Conservation (phyloP, 148 eudicot genomes). For the Amaranthus hypochondriacus region DNA sequence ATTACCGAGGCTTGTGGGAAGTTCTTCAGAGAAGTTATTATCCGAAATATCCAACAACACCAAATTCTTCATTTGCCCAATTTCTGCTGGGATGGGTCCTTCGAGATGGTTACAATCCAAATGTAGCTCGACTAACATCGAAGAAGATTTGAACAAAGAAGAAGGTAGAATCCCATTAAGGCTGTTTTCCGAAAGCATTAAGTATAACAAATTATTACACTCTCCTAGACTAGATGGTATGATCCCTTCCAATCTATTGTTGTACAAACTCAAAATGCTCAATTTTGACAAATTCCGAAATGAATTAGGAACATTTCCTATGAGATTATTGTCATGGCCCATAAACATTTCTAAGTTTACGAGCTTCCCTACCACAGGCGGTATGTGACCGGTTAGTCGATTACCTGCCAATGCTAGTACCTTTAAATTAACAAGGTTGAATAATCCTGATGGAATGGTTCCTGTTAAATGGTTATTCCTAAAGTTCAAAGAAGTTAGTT, state of each 20-base stretch:
- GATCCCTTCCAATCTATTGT: slow-evolving; percentile 21
- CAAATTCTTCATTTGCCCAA: slow-evolving; percentile 21
- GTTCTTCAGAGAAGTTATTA: slow-evolving; percentile 27
- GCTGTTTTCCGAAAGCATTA: slow-evolving; percentile 21
- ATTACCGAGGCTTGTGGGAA: slow-evolving; percentile 27
- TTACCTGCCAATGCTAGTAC: neutral
- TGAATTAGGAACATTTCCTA: slow-evolving; percentile 25
- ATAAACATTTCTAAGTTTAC: neutral
- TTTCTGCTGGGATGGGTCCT: slow-evolving; percentile 29
- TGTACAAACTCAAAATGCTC: slow-evolving; percentile 1
- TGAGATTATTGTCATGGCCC: slow-evolving; percentile 3
- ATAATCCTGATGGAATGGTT: slow-evolving; percentile 15
- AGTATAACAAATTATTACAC: slow-evolving; percentile 16
- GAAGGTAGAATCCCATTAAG: slow-evolving; percentile 27
- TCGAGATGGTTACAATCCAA: slow-evolving; percentile 21
- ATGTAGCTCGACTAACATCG: neutral
- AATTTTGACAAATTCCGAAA: slow-evolving; percentile 28
- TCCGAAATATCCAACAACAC: slow-evolving; percentile 14
- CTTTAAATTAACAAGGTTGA: slow-evolving; percentile 16
- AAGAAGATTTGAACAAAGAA: slow-evolving; percentile 15
- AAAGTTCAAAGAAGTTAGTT: neutral
- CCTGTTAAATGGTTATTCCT: slow-evolving; percentile 14
- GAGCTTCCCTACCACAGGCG: slow-evolving; percentile 7
- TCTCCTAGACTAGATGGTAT: slow-evolving; percentile 34
- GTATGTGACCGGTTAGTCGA: slow-evolving; percentile 21